Conservation (phyloP, 202 grass and related monocot species). For the Setaria viridis region DNA sequence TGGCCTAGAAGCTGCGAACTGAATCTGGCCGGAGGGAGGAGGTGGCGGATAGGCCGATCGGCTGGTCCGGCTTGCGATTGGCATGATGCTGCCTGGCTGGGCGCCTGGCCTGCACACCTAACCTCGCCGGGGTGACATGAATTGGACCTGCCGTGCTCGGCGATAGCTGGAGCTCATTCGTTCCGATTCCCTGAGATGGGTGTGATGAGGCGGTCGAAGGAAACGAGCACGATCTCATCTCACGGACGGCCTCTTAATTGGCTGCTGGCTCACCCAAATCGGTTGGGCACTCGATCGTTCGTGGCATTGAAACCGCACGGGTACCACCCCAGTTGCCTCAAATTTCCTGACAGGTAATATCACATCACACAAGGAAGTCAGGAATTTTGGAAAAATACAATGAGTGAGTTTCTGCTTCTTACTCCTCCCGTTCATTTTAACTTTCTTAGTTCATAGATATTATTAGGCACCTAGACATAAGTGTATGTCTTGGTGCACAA, state of each 20-base stretch:
- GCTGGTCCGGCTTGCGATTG: neutral
- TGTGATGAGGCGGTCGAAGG: neutral
- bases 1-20: neutral
- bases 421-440: too few relatives aligned
- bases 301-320: neutral
- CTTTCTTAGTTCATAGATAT: too few relatives aligned
- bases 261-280: neutral
- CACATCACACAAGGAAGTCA: neutral
- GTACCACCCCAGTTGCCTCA: neutral
- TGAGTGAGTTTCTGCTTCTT: neutral
- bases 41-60: neutral
- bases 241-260: constrained; percentile 35
- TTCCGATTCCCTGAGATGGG: neutral
- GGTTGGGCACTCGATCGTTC: neutral
- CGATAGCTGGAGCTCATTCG: constrained; percentile 34
- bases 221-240: constrained; percentile 26
- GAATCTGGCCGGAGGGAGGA: too few relatives aligned
- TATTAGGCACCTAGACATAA: too few relatives aligned
- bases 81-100: neutral
- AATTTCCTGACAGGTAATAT: neutral
- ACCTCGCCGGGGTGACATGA: neutral
- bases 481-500: too few relatives aligned
- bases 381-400: neutral
- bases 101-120: neutral
- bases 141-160: constrained; percentile 19